Evolutionary conservation across 192 early-diverging fungal genomes (phyloP).

Genomic region (Rhizophagus prolifer): DNA sequence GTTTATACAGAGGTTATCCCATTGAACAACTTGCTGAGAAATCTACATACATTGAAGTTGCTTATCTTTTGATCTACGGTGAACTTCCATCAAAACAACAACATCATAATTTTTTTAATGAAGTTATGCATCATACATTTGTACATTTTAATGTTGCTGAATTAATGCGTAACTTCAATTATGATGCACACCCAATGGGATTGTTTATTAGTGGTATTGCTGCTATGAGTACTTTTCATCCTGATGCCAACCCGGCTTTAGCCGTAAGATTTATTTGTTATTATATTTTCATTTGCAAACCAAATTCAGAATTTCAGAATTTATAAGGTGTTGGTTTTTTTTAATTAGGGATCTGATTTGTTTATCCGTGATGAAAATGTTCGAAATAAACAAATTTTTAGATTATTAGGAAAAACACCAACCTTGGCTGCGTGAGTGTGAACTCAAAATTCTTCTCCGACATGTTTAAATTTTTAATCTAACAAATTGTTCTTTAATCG

Average conservation of each 20-base stretch:
- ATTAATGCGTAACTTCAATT: constrained; percentile 56
- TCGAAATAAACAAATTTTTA: constrained; percentile 55
- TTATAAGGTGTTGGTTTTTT: background rate
- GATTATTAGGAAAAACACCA: constrained; percentile 64
- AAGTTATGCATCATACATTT: constrained; percentile 57
- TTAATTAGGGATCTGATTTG: constrained; percentile 42
- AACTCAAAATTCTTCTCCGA: background rate
- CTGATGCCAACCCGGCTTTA: constrained; percentile 68
- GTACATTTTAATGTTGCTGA: constrained; percentile 59
- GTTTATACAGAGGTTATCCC: constrained; percentile 49
- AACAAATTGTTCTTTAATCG: background rate
- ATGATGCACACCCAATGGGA: constrained; percentile 69
- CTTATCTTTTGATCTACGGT: constrained; percentile 66
- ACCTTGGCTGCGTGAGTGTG: constrained; percentile 55
- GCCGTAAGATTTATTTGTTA: background rate
- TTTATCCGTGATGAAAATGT: constrained; percentile 33
- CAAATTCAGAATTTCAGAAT: no score
- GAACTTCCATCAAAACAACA: constrained; percentile 56
- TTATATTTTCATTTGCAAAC: background rate
- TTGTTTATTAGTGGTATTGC: constrained; percentile 64
- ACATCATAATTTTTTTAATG: constrained; percentile 45
- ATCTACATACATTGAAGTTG: constrained; percentile 64
- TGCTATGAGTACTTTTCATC: constrained; percentile 64
- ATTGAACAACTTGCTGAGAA: constrained; percentile 68
- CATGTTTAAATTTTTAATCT: background rate